Evolutionary conservation across 768 basidiomycete genomes (phyloP), one percentile per base, ranked within the genome.

Genomic region (Daedaleopsis sinensis): DNA sequence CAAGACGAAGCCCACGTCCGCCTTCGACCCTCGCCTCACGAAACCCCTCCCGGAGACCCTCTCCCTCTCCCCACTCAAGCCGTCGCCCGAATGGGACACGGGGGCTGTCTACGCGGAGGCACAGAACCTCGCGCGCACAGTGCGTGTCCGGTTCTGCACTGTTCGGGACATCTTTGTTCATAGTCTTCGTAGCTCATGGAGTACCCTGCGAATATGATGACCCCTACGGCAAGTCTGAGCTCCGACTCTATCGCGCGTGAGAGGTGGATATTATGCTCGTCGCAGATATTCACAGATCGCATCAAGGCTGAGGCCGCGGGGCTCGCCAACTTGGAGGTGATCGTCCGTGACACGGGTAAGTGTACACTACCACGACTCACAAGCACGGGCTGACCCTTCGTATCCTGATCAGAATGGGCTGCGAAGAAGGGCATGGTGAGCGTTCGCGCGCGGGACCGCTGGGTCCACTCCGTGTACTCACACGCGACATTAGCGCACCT

Each of bases 161-260:
- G 27, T 32, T 32, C 7, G 27, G 27, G 27, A 32, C 7, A 32
- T 32, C 27, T 3, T 32, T 7, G 27, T 32, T 32, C 27, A 32
- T 32, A 3, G 7, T 3, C 7, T 32, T 32, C 27, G 7, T 32
- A 32, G 27, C 7, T 32, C 3, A 32, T 32, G 27, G 27, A 95
- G 74, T 76, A 91, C 6, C 94, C 94, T 55, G 93, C 85, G 1
- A 95, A 95, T 72, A 85, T 94, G 73, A 78, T 93, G 79, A 94
- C 92, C 1, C 93, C 93, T 10, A 92, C 91, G 15, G 88, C 88
- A 67, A 32, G 27, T 32, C 27, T 7, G 7, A 32, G 44, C 71
- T 54, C 21, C 53, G 35, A 24, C 21, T n/a, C 27, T 55, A 13
- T 27, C 10, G 32, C 21, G 19, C n/a, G 32, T 52, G 39, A 32